Conservation (phyloP, 163 green algal species). For the Volvox carteri region DNA sequence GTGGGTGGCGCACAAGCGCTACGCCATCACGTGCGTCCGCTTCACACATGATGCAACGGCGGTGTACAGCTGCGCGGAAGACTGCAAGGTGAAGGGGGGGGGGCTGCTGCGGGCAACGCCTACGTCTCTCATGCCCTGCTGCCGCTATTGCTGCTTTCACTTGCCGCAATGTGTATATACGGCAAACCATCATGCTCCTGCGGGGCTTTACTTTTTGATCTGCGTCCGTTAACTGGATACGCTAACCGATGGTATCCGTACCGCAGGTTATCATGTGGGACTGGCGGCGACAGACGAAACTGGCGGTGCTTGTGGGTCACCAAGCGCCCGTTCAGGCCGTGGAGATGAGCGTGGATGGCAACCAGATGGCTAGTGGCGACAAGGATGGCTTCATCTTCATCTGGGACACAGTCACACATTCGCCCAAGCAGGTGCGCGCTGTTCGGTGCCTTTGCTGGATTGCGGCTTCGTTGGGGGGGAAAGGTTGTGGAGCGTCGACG, state of each 20-base stretch:
- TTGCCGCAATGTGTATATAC: too few relatives aligned
- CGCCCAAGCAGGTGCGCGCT: slow-evolving; percentile 48
- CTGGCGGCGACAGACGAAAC: slow-evolving; percentile 56
- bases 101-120: too few relatives aligned
- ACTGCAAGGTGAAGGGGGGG: slow-evolving; percentile 68
- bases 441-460: too few relatives aligned
- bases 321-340: slow-evolving; percentile 56
- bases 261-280: slow-evolving; percentile 60
- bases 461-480: too few relatives aligned
- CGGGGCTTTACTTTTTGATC: too few relatives aligned
- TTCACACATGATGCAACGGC: slow-evolving; percentile 62
- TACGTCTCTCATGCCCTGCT: too few relatives aligned
- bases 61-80: slow-evolving; percentile 65
- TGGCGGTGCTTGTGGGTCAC: slow-evolving; percentile 53
- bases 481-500: too few relatives aligned
- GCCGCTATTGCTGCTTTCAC: too few relatives aligned
- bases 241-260: too few relatives aligned
- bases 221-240: too few relatives aligned
- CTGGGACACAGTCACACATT: slow-evolving; percentile 54
- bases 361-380: slow-evolving; percentile 64
- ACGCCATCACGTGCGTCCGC: slow-evolving; percentile 66
- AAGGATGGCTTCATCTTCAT: slow-evolving; percentile 65
- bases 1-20: slow-evolving; percentile 67
- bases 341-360: slow-evolving; percentile 67
- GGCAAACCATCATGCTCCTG: too few relatives aligned